Percentiles rank a stretch among this genome's conserved stretches.
Conservation (phyloP, 176 grass and related monocot genomes). For the Triticum monococcum region DNA sequence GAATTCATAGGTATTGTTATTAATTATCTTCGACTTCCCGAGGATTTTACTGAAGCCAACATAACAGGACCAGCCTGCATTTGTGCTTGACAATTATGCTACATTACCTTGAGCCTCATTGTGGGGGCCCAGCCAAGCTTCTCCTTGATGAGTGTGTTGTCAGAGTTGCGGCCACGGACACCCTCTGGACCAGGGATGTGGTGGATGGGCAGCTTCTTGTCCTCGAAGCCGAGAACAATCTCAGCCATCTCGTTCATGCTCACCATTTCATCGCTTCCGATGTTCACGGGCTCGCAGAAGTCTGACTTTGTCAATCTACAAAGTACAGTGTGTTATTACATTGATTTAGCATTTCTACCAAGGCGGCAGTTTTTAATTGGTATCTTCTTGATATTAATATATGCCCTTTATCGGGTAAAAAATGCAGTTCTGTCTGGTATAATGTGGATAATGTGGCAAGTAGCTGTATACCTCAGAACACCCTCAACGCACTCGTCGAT, state of each 20-base stretch:
- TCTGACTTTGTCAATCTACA: constrained; percentile 63
- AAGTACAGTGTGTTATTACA: background rate
- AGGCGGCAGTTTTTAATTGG: background rate
- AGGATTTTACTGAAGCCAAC: background rate
- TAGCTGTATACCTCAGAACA: constrained; percentile 43
- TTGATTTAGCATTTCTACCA: background rate
- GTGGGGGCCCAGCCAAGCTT: constrained; percentile 71
- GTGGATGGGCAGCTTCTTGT: constrained; percentile 55
- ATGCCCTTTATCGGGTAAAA: background rate
- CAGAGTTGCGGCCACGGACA: constrained; percentile 60
- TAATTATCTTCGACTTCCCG: background rate
- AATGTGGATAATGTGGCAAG: background rate
- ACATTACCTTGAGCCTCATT: constrained; percentile 58
- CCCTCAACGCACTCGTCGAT: constrained; percentile 77
- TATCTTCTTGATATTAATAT: background rate
- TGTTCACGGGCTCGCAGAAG: constrained; percentile 73
- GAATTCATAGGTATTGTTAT: background rate
- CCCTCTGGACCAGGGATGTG: constrained; percentile 59
- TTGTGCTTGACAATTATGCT: background rate
- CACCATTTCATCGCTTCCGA: constrained; percentile 78
- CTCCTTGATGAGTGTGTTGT: constrained; percentile 67
- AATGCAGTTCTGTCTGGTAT: background rate
- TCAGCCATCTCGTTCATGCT: constrained; percentile 76
- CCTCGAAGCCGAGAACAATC: constrained; percentile 53
- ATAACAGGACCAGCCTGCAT: background rate